Evolutionary conservation across 768 basidiomycete species (phyloP).

Genomic region (Mycena amicta): DNA sequence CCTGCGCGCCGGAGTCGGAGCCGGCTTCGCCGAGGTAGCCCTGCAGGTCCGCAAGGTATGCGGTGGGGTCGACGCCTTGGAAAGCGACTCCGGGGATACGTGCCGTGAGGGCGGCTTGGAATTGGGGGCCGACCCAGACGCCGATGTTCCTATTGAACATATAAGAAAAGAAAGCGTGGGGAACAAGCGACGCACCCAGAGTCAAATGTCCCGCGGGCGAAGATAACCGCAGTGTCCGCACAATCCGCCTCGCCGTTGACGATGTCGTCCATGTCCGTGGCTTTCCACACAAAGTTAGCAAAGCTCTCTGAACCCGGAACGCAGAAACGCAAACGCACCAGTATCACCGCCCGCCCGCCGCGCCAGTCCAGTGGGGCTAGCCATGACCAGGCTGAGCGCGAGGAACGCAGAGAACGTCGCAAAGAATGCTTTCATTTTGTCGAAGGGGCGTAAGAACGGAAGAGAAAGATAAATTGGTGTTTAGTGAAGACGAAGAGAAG

Average conservation of each 20-base stretch:
- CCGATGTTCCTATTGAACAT: slow-evolving; percentile 18
- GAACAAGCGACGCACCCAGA: slow-evolving; percentile 15
- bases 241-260: slow-evolving; percentile 10
- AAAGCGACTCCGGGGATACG: slow-evolving; percentile 17
- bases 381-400: background rate
- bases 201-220: slow-evolving; percentile 23
- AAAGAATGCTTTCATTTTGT: slow-evolving; percentile 1
- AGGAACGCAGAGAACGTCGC: background rate
- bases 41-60: slow-evolving; percentile 18
- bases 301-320: background rate
- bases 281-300: slow-evolving; percentile 1
- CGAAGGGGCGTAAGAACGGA: background rate
- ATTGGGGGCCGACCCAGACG: slow-evolving; percentile 24
- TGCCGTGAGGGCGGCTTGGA: slow-evolving; percentile 11
- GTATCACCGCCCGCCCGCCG: background rate
- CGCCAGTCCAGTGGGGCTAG: background rate
- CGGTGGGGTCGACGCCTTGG: slow-evolving; percentile 20
- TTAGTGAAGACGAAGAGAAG: background rate
- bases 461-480: background rate
- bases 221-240: slow-evolving; percentile 20
- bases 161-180: background rate
- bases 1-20: slow-evolving; percentile 10
- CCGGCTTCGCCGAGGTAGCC: slow-evolving; percentile 17
- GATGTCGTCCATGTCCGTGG: slow-evolving; percentile 12
- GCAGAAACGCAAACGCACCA: background rate